Conservation (phyloP, 352 stramenopile species). For the Globisporangium cederbergense region DNA sequence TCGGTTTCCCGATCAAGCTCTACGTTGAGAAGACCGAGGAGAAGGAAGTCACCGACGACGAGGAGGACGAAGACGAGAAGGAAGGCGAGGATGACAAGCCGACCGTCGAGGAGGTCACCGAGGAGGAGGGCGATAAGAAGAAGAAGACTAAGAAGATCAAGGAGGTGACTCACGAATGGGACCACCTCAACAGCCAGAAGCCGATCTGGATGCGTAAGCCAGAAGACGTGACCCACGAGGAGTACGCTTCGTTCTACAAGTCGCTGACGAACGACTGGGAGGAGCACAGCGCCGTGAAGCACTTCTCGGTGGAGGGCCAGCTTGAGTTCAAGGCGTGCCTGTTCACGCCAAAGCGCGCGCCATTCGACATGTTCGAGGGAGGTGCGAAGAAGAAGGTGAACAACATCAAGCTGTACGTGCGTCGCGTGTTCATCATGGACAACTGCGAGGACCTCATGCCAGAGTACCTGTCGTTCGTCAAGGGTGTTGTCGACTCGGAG, state of each 20-base stretch:
- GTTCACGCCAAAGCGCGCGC: slow-evolving; percentile 97
- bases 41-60: slow-evolving; percentile 99
- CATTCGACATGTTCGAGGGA: slow-evolving; percentile 99
- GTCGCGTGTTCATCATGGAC: slow-evolving; percentile 99
- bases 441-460: slow-evolving; percentile 99
- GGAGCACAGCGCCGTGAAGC: slow-evolving; percentile 96
- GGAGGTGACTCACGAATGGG: slow-evolving; percentile 99
- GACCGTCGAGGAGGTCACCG: slow-evolving; percentile 96
- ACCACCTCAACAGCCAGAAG: slow-evolving; percentile 99
- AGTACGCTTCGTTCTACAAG: slow-evolving; percentile 99
- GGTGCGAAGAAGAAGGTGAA: slow-evolving; percentile 99
- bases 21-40: slow-evolving; percentile 99
- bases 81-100: slow-evolving; percentile 95
- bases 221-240: slow-evolving; percentile 98
- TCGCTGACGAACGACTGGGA: slow-evolving; percentile 99
- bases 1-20: slow-evolving; percentile 99
- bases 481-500: slow-evolving; percentile 99
- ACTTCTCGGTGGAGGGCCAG: slow-evolving; percentile 99
- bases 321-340: slow-evolving; percentile 99
- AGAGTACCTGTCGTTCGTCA: slow-evolving; percentile 98
- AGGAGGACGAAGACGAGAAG: slow-evolving; percentile 96
- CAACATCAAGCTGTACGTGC: slow-evolving; percentile 99
- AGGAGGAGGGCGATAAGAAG: slow-evolving; percentile 97
- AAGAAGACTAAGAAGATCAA: slow-evolving; percentile 98
- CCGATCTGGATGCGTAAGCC: slow-evolving; percentile 99